These are phyloP conservation scores for Rhodotorula sp. DNA, from an alignment of 1,284 basidiomycete species.

Conservation along the genomic window DNA sequence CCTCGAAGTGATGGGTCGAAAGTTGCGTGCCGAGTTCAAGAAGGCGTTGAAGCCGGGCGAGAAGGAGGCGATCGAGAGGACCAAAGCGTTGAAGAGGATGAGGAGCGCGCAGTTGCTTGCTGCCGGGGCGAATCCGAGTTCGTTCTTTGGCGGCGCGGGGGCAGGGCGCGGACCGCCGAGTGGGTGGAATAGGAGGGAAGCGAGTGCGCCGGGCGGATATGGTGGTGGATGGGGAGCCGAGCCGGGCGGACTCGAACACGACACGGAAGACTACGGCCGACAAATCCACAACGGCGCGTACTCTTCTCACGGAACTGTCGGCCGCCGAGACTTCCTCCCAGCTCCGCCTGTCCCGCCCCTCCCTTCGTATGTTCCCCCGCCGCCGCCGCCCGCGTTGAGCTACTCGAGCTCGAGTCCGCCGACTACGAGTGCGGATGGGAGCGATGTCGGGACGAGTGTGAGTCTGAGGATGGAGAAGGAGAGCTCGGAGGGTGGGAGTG, in stretches of 20 bases:
- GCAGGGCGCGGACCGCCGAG: background rate
- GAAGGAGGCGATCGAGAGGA: conserved; percentile 97
- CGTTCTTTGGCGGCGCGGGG: conserved; percentile 21
- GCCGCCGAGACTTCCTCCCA: background rate
- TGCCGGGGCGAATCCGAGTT: conserved; percentile 11
- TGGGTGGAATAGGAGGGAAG: conserved; percentile 24
- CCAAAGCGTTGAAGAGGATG: conserved; percentile 98
- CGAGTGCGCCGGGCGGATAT: conserved; percentile 13
- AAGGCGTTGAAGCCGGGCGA: conserved; percentile 98
- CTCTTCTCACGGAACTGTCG: background rate
- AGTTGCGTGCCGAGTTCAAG: conserved; percentile 98
- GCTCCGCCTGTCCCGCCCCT: background rate
- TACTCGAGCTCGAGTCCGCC: background rate
- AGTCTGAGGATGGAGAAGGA: conserved; percentile 19
- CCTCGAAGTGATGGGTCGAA: conserved; percentile 87
- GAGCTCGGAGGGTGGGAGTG: conserved; percentile 2
- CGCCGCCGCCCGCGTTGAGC: background rate
- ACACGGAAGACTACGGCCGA: conserved; percentile 38
- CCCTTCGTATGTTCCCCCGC: background rate
- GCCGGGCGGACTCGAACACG: background rate
- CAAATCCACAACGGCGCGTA: conserved; percentile 7
- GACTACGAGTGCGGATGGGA: background rate
- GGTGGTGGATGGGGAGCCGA: background rate
- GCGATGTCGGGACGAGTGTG: conserved; percentile 34
- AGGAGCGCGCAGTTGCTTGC: conserved; percentile 51